Conservation (phyloP, 805 yeast species). For the Zygosaccharomyces siamensis region DNA sequence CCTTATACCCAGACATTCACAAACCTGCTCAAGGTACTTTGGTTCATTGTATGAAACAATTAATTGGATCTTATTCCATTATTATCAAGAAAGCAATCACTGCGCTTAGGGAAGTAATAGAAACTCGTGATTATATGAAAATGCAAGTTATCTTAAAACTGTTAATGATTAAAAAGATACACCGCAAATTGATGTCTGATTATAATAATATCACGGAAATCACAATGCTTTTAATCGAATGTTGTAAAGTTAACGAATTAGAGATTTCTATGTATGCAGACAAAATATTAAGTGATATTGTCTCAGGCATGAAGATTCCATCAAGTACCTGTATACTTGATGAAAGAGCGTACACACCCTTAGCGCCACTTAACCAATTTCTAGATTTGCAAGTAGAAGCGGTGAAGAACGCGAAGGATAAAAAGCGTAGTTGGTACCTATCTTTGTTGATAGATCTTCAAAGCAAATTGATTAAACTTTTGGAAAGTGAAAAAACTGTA, state of each 20-base stretch:
- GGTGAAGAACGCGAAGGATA: conserved; percentile 57
- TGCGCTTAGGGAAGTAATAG: conserved; percentile 47
- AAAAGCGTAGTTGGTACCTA: conserved; percentile 45
- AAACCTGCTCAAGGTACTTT: conserved; percentile 64
- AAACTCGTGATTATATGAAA: conserved; percentile 44
- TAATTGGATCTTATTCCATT: conserved; percentile 59
- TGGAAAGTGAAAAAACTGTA: conserved; percentile 17
- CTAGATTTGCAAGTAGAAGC: conserved; percentile 56
- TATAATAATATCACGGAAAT: conserved; percentile 46
- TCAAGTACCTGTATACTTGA: conserved; percentile 51
- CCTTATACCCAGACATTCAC: conserved; percentile 67
- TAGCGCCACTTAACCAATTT: conserved; percentile 58
- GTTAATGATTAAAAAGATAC: conserved; percentile 53
- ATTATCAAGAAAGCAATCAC: conserved; percentile 43
- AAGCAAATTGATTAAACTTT: conserved; percentile 28
- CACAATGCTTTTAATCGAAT: conserved; percentile 46
- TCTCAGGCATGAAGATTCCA: conserved; percentile 45
- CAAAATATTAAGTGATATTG: conserved; percentile 42
- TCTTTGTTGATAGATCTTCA: conserved; percentile 43
- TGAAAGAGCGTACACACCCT: conserved; percentile 35
- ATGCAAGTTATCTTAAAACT: conserved; percentile 62
- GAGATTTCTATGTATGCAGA: conserved; percentile 54
- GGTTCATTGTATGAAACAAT: conserved; percentile 61
- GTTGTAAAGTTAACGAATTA: conserved; percentile 52
- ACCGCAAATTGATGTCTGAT: conserved; percentile 54